phyloP scores from a whole-genome alignment of 305 asterid species.

The Rubia balearica region DNA sequence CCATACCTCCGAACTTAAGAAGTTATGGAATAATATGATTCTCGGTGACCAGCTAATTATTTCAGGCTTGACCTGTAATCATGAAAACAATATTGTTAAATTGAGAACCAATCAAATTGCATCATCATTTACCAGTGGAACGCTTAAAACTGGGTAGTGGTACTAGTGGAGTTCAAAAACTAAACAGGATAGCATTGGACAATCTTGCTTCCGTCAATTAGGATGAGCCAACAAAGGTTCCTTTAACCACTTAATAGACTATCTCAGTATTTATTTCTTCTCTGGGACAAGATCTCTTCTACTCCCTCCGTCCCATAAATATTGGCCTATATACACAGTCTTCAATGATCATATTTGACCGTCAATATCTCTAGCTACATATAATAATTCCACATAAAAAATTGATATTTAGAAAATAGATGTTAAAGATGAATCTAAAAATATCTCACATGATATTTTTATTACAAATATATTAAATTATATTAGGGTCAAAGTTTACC shows the following conservation, averaged over 20 bases:
- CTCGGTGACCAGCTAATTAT: conserved; percentile 76
- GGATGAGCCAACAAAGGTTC: neutral
- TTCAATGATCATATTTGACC: too few relatives aligned
- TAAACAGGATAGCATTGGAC: neutral
- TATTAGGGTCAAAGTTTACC: too few relatives aligned
- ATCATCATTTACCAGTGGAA: neutral
- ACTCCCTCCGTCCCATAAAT: too few relatives aligned
- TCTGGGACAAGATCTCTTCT: neutral
- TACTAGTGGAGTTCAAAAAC: neutral
- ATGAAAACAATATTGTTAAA: neutral
- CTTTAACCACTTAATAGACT: neutral
- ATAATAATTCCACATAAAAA: too few relatives aligned
- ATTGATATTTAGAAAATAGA: too few relatives aligned
- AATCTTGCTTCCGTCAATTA: neutral
- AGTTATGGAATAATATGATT: conserved; percentile 53
- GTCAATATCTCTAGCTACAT: too few relatives aligned
- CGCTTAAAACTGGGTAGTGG: neutral
- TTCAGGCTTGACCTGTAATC: conserved; percentile 73
- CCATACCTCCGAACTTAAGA: conserved; percentile 73
- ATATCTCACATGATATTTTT: too few relatives aligned
- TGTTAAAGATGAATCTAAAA: too few relatives aligned
- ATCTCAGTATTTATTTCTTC: neutral
- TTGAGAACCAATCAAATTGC: neutral
- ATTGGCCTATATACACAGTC: too few relatives aligned
- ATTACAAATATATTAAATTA: too few relatives aligned